Base-by-base conservation (phyloP, 495 filamentous ascomycete genomes). In the Lophiostoma macrostomum region DNA sequence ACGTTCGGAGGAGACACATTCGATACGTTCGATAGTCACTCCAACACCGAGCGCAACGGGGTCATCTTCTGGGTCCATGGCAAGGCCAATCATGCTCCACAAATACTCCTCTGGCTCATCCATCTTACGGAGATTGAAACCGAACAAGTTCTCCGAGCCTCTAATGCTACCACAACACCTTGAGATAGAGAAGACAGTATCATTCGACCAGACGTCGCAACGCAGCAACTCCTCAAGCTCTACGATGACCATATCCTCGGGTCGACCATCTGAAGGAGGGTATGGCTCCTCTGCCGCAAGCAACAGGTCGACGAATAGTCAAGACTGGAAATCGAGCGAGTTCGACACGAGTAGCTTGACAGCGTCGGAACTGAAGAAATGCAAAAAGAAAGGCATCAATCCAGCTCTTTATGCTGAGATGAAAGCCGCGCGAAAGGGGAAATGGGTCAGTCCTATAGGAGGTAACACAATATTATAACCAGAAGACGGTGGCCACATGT, bases 381-480 rank as follows among this genome's bases (percentile, higher is more conserved):
- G 60, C 36, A 58, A 48, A 50, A 69, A 66, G 53, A 69, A 67
- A 50, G 65, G 65, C 13, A 63, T 69, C 43, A 64, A 68, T 44
- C 67, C 63, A n/a, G 55, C 57, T 11, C 36, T 69, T 37, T 69
- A 62, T 53, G 63, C 57, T 5, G 67, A 69, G 53, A 69, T 69
- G 65, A 60, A 60, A 56, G 67, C 65, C 20, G 65, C 65, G 41
- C 51, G 60, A 46, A 64, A 65, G 49, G 65, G 67, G 12, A 60
- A 61, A 45, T 63, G 50, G 56, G 38, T 64, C 11, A 59, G 58
- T 31, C 63, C 63, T 22, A 47, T 68, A 50, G 50, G 56, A 10
- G 63, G 67, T 14, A 69, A 67, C 51, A 61, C 56, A 10, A 65
- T 65, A 46, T 32, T 56, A 12, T 56, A 23, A 40, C 13, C 14